Base-by-base conservation (phyloP, 2,329 filamentous ascomycete genomes). In the Calonectria pseudoturangicola region DNA sequence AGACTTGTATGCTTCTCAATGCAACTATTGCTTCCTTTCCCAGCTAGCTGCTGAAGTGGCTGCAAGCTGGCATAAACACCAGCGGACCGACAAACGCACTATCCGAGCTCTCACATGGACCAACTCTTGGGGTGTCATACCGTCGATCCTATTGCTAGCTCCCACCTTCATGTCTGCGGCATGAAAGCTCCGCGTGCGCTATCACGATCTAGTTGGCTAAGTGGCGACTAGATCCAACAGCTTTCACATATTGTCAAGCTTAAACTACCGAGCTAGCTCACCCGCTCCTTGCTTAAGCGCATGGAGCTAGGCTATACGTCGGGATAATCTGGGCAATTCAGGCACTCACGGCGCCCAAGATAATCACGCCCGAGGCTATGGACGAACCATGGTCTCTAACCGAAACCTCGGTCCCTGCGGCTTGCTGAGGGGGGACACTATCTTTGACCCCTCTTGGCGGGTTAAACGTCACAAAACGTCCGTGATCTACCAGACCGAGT, bases 401-500 rank as follows among this genome's bases (percentile, higher is more conserved):
- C 36, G 36, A 60, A 60, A 60, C 54, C 54, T 18, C 36, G 54
- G 21, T 2, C 18, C 39, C 36, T 1, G 18, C 18, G 21, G 54
- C 36, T 58, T n/a, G 21, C 36, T 39, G 54, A 39, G 27, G 54
- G 54, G 54, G 36, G n/a, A 10, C 16, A 25, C 33, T 27, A 39
- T 41, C 54, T 60, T 41, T 39, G 30, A 58, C 51, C 51, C 30
- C 30, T 12, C 25, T 15, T 33, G 5, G 33, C 39, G 54, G 54
- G 54, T n/a, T 41, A 45, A 66, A 56, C 64, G 27, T 58, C 50
- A 45, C 18, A 41, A 60, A 60, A 27, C 16, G 54, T 60, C 64
- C 41, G 45, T 54, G 33, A 27, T 41, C 21, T n/a, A 50, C 54
- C 47, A 47, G n/a, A 5, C 28, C 9, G 45, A 16, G 33, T n/a